Conservation (phyloP, 768 basidiomycete species). For the Mrakia hoshinonis region DNA sequence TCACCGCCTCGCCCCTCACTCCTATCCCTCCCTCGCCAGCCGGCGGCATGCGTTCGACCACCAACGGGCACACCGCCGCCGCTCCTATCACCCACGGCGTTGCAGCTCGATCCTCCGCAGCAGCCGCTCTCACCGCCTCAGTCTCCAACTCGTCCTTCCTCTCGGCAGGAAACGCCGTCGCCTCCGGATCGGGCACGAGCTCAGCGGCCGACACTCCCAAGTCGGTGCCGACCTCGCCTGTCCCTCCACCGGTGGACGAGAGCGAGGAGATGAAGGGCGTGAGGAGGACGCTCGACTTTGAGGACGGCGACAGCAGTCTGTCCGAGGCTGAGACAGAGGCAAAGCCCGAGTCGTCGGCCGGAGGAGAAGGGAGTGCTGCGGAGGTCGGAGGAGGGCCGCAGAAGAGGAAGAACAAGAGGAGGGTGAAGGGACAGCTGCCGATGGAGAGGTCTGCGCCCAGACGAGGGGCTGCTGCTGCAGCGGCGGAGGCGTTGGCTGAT, state of each 20-base stretch:
- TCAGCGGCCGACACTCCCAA: background rate
- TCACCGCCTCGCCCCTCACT: constrained; percentile 33
- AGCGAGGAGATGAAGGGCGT: background rate
- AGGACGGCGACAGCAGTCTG: constrained; percentile 17
- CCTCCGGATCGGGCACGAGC: background rate
- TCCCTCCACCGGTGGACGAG: background rate
- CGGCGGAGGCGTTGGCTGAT: background rate
- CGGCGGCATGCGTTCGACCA: background rate
- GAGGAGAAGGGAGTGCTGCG: too few species aligned
- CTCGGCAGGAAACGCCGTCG: background rate
- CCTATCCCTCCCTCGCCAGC: constrained; percentile 20
- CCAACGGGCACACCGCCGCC: background rate
- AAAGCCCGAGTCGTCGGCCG: too few species aligned
- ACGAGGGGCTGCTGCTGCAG: too few species aligned
- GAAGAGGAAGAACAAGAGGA: constrained; percentile 4
- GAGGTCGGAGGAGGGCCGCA: background rate
- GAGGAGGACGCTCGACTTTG: constrained; percentile 12
- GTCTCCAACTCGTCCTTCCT: background rate
- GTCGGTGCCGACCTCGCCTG: constrained; percentile 1
- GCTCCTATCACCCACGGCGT: background rate
- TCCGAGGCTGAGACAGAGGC: constrained; percentile 15
- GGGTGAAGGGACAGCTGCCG: background rate
- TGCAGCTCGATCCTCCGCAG: background rate
- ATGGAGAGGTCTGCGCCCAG: background rate
- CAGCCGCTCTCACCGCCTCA: background rate